These are phyloP conservation scores for Paramarasmius palmivorus DNA, from an alignment of 1,284 basidiomycete genomes.

Conservation along the genomic window DNA sequence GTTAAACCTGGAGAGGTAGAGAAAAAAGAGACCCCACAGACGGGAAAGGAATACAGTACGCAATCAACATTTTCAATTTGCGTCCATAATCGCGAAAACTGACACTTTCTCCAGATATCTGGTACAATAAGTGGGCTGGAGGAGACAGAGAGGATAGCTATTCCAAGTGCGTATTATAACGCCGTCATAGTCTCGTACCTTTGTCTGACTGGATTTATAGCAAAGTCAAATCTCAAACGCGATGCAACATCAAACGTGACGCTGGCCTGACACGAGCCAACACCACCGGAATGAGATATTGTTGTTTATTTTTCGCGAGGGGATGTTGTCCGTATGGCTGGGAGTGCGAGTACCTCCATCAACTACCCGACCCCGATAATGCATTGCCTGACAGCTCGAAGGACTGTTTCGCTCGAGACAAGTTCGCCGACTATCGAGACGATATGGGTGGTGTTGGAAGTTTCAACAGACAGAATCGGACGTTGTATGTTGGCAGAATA, in stretches of 20 bases:
- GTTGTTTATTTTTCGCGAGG: conserved; percentile 93
- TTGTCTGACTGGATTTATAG: conserved; percentile 39
- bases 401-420: conserved; percentile 97
- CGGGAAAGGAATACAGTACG: conserved; percentile 93
- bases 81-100: conserved; percentile 3
- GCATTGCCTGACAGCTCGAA: conserved; percentile 88
- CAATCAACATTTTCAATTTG: conserved; percentile 10
- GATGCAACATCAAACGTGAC: conserved; percentile 89
- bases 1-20: conserved; percentile 89
- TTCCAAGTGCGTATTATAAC: conserved; percentile 72
- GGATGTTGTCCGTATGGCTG: conserved; percentile 98
- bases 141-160: conserved; percentile 93
- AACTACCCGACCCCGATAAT: conserved; percentile 71
- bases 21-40: conserved; percentile 85
- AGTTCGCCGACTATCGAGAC: conserved; percentile 96
- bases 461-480: conserved; percentile 92
- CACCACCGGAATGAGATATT: conserved; percentile 88
- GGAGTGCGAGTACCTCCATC: conserved; percentile 95
- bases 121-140: conserved; percentile 99
- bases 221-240: conserved; percentile 89
- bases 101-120: conserved; percentile 70
- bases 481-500: conserved; percentile 93
- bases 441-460: conserved; percentile 99
- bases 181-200: background rate
- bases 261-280: conserved; percentile 92